Base-by-base conservation (phyloP, 805 yeast genomes). In the Candida saitoana region DNA sequence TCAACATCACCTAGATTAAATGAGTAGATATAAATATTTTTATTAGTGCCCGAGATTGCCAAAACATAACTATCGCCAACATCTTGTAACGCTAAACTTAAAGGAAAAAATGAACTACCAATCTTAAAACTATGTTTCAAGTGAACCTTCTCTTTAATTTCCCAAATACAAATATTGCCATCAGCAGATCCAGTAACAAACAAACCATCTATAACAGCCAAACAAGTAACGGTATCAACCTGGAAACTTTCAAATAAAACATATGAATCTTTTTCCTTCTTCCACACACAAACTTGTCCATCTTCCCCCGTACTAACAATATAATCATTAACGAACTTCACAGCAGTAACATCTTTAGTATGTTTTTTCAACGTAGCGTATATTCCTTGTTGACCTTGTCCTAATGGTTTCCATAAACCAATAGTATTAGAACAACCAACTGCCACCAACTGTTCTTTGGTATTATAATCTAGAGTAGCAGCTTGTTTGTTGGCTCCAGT, bases 41-140 rank as follows among this genome's bases (percentile, higher is more conserved):
- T 58, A 12, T 72, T 73, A 0, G 95, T 82, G 14, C 95, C 95
- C 16, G 93, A 95, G n/a, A 82, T 57, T 1, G 87, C 84, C 18
- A 85, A 51, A 5, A 83, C 49, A 49, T 65, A 75, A 36, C 68
- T 62, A 19, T 57, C 59, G 3, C 51, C 34, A 9, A 49, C 47
- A 27, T 51, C 60, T 41, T 64, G 63, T 4, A 69, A 30, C 5
- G 69, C 66, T 37, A 69, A 48, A 16, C 63, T 39, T 9, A 64
- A 47, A 14, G 66, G 66, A 41, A 65, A 76, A 45, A 78, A 78
- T n/a, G 79, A 80, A 14, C 50, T 43, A 20, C 67, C 63, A 11
- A 76, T 65, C 0, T 49, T 46, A 34, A 76, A 63, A 0, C 53
- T 43, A 24, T 61, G 62, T 5, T 60, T 40, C 18, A 63, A 49